These are phyloP conservation scores for Tetrahymena elliotti DNA, from an alignment of 73 alveolate genomes.

Conservation along the genomic window DNA sequence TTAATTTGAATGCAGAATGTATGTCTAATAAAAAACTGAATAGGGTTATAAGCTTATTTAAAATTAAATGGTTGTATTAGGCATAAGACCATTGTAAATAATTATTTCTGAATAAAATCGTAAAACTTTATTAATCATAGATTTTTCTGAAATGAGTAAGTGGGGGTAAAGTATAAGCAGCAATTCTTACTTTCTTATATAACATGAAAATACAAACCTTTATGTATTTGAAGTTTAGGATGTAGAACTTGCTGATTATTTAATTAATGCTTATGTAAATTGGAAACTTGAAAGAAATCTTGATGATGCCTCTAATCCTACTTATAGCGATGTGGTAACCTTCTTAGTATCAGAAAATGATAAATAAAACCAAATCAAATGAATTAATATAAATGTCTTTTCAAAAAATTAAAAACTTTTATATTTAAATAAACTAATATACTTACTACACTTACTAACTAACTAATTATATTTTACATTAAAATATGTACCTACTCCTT, in stretches of 20 bases:
- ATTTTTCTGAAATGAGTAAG: background rate
- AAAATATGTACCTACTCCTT: no score
- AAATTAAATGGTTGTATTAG: background rate
- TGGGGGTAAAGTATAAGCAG: background rate
- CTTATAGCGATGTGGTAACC: background rate
- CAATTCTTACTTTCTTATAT: background rate
- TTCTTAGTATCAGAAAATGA: background rate
- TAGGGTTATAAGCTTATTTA: background rate
- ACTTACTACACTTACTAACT: background rate
- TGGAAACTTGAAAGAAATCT: background rate
- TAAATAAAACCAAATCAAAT: background rate
- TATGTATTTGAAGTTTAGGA: background rate
- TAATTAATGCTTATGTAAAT: background rate
- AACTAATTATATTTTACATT: no score
- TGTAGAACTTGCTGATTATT: background rate
- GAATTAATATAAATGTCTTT: background rate
- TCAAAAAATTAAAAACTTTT: background rate
- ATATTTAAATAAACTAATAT: background rate
- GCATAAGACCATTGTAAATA: background rate
- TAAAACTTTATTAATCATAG: background rate
- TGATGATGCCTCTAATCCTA: background rate
- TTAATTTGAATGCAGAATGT: background rate
- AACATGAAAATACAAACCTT: background rate
- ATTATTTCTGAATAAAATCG: background rate
- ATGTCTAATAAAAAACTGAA: background rate